Evolutionary conservation across 441 rosid species (phyloP).

Genomic region (Eruca vesicaria): DNA sequence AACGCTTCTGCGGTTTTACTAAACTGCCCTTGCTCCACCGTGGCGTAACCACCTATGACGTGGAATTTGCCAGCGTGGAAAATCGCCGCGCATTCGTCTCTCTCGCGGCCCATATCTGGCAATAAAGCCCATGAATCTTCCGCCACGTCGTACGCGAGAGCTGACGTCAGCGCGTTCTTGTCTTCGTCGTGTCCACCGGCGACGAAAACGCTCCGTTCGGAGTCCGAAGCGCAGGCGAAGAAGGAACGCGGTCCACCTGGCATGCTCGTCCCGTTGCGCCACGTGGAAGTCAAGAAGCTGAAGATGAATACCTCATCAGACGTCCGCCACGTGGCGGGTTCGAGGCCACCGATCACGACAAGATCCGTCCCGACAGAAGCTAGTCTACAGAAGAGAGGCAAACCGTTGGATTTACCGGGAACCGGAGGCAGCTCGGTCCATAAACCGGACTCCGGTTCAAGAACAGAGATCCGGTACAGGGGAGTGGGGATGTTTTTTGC

Average conservation of each 20-base stretch:
- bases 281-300: slow-evolving; percentile 44
- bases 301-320: slow-evolving; percentile 48
- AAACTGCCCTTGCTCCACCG: slow-evolving; percentile 64
- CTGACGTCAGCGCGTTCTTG: slow-evolving; percentile 61
- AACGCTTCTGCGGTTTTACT: slow-evolving; percentile 47
- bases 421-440: slow-evolving; percentile 59
- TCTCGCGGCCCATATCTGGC: slow-evolving; percentile 61
- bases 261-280: slow-evolving; percentile 66
- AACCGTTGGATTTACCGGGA: slow-evolving; percentile 41
- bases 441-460: slow-evolving; percentile 52
- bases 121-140: slow-evolving; percentile 46
- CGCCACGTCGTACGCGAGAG: slow-evolving; percentile 51
- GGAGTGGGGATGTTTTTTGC: slow-evolving; percentile 34
- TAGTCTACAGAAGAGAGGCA: slow-evolving; percentile 66
- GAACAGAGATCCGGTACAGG: slow-evolving; percentile 42
- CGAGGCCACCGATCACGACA: slow-evolving; percentile 66
- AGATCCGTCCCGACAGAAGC: slow-evolving; percentile 58
- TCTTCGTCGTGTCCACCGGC: slow-evolving; percentile 77
- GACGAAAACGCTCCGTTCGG: slow-evolving; percentile 50
- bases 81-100: slow-evolving; percentile 62
- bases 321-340: slow-evolving; percentile 56
- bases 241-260: slow-evolving; percentile 58
- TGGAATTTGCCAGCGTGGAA: slow-evolving; percentile 57
- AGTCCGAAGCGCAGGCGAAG: slow-evolving; percentile 68
- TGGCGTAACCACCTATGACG: slow-evolving; percentile 62